phyloP scores from a whole-genome alignment of 1,284 basidiomycete species.

The Cryptococcus sp. region DNA sequence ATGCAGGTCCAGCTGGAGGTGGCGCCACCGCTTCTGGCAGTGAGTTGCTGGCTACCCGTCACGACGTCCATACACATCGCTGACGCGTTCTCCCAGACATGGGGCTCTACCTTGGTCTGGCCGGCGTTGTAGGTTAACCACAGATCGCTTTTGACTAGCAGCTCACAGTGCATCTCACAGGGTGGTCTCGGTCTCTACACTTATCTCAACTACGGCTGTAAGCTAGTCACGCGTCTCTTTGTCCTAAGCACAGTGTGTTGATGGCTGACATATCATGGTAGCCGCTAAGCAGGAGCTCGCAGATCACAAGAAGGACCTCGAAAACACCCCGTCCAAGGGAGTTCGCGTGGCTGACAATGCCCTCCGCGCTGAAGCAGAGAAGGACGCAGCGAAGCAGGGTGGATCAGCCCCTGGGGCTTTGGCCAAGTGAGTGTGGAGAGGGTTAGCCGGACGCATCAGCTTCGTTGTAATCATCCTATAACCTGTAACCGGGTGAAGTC shows the following conservation, averaged over 20 bases:
- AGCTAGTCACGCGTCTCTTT: neutral
- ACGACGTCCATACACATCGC: neutral
- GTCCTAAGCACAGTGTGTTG: neutral
- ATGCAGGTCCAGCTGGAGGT: too few relatives aligned
- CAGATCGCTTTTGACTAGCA: neutral
- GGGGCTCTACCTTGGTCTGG: neutral
- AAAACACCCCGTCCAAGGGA: slow-evolving; percentile 24
- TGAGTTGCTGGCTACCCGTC: slow-evolving; percentile 2
- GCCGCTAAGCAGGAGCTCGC: slow-evolving; percentile 25
- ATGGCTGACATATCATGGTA: slow-evolving; percentile 1
- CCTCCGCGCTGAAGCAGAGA: slow-evolving; percentile 28
- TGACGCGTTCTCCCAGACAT: neutral
- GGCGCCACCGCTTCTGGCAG: neutral
- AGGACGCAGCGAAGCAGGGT: slow-evolving; percentile 28
- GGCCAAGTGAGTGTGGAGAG: slow-evolving; percentile 32
- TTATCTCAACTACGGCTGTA: slow-evolving; percentile 36
- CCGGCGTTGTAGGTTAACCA: neutral
- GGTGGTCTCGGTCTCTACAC: slow-evolving; percentile 45
- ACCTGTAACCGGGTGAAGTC: neutral
- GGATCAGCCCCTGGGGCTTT: slow-evolving; percentile 28
- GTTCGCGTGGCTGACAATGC: slow-evolving; percentile 20
- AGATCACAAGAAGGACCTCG: slow-evolving; percentile 26
- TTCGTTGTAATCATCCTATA: neutral
- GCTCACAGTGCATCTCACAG: slow-evolving; percentile 5
- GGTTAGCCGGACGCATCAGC: neutral